Conservation (phyloP, 179 eudicot species). For the Kewa caespitosa region DNA sequence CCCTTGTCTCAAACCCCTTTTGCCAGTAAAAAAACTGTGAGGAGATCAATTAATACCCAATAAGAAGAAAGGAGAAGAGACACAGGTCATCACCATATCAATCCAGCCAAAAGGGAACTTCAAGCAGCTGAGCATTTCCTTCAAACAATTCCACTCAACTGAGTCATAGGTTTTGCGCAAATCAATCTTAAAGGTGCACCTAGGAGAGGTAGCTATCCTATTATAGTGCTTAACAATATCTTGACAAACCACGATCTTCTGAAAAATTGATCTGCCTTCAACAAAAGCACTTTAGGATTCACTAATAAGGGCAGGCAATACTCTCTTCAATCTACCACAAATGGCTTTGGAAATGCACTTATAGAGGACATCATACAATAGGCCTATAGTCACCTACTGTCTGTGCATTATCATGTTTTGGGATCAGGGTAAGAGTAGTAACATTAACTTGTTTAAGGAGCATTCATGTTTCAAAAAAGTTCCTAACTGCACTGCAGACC, state of each 20-base stretch:
- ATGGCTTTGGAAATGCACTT: background rate
- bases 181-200: background rate
- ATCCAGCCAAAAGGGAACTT: too few relatives aligned
- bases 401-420: background rate
- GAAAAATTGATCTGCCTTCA: background rate
- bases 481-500: background rate
- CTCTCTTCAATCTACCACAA: background rate
- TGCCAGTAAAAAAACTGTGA: background rate
- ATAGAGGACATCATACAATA: background rate
- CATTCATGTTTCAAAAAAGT: background rate
- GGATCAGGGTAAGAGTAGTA: background rate
- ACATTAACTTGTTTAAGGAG: background rate
- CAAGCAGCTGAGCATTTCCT: too few relatives aligned
- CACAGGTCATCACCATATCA: background rate
- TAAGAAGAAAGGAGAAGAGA: background rate
- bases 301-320: background rate
- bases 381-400: background rate
- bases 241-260: background rate
- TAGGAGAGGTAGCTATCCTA: background rate
- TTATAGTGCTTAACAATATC: background rate
- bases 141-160: background rate
- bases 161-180: background rate
- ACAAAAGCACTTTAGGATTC: background rate
- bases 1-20: background rate
- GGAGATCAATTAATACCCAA: background rate